phyloP scores from a whole-genome alignment of 2,329 filamentous ascomycete genomes.

The Epichloe festucae region DNA sequence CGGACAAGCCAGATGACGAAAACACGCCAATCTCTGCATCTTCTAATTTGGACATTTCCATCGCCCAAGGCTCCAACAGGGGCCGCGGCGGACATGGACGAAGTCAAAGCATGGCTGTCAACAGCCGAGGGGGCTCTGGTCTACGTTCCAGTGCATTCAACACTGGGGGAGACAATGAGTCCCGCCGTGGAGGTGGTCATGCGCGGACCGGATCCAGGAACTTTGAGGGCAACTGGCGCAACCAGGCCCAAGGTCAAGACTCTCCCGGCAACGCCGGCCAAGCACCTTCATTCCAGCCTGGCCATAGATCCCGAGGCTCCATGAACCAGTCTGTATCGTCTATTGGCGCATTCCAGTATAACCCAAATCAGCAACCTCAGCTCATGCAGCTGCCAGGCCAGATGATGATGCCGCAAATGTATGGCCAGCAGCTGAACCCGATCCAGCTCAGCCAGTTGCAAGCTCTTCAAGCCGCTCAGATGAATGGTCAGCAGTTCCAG shows the following conservation, averaged over 20 bases:
- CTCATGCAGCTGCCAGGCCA: conserved; percentile 77
- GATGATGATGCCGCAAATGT: conserved; percentile 77
- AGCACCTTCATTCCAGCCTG: conserved; percentile 72
- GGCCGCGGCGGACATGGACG: conserved; percentile 53
- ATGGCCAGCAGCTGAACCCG: conserved; percentile 76
- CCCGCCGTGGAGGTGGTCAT: conserved; percentile 69
- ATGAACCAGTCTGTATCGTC: conserved; percentile 75
- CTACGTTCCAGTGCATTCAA: conserved; percentile 47
- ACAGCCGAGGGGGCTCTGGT: conserved; percentile 56
- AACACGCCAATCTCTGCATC: conserved; percentile 20
- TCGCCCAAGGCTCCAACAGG: conserved; percentile 30
- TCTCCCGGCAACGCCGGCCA: conserved; percentile 34
- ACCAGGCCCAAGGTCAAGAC: conserved; percentile 56
- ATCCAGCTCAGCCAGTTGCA: conserved; percentile 85
- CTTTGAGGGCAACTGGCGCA: conserved; percentile 97
- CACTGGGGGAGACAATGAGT: conserved; percentile 48
- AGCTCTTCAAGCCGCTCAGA: conserved; percentile 77
- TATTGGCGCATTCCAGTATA: conserved; percentile 79
- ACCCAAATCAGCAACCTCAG: conserved; percentile 60
- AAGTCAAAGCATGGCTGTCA: conserved; percentile 84
- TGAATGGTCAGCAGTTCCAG: conserved; percentile 64
- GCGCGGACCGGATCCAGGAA: conserved; percentile 76
- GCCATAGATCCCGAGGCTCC: conserved; percentile 75
- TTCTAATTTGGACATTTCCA: conserved; percentile 20
- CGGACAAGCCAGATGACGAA: conserved; percentile 45